Evolutionary conservation across 139 green algal genomes (phyloP).

Genomic region (Asterochloris erici): DNA sequence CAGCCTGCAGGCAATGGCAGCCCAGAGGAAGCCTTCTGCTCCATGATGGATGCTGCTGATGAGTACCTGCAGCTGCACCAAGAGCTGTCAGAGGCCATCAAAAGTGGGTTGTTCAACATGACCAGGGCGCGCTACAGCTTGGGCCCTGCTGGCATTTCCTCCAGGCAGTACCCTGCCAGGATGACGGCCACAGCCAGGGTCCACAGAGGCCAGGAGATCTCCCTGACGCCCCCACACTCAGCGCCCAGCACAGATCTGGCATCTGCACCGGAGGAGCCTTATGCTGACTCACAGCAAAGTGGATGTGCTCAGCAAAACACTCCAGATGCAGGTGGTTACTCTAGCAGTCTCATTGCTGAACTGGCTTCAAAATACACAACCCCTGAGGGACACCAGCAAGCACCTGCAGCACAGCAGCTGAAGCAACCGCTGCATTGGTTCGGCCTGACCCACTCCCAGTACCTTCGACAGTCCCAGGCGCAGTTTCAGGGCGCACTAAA

Average conservation of each 20-base stretch:
- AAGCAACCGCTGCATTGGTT: constrained; percentile 12
- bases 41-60: not conserved
- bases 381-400: not conserved
- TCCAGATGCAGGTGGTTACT: not conserved
- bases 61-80: not conserved
- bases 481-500: not conserved
- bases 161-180: not conserved
- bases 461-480: constrained; percentile 1
- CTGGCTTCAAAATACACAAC: constrained; percentile 6
- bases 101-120: not conserved
- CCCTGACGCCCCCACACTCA: not conserved
- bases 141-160: not conserved
- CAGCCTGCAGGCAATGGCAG: too few species aligned
- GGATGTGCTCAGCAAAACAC: too few species aligned
- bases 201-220: not conserved
- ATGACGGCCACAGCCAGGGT: not conserved
- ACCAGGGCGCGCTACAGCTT: constrained; percentile 1
- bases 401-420: not conserved
- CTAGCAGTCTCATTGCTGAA: constrained; percentile 8
- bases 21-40: not conserved
- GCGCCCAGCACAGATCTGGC: not conserved
- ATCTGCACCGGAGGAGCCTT: not conserved
- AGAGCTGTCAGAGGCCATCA: not conserved
- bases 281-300: not conserved
- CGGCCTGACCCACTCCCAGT: not conserved